Evolutionary conservation across 768 basidiomycete species (phyloP).

Genomic region (Lactarius psammicola): DNA sequence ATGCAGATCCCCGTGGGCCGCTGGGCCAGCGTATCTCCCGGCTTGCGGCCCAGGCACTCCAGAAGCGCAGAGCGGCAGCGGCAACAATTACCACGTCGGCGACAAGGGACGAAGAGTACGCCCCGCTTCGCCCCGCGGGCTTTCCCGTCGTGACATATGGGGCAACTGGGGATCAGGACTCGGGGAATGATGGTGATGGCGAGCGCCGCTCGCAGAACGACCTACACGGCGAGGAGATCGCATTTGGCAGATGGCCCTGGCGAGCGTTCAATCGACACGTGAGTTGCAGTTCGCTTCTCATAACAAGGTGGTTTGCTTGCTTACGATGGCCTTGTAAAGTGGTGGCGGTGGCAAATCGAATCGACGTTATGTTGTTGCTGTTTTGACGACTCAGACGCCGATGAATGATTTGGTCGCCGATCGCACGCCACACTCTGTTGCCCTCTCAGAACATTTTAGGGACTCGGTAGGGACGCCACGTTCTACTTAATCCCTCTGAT

Average conservation of each 20-base stretch:
- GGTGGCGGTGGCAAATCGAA: constrained; percentile 83
- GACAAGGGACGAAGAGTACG: constrained; percentile 10
- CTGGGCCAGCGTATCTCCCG: constrained; percentile 55
- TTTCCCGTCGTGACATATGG: constrained; percentile 27
- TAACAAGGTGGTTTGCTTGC: constrained; percentile 4
- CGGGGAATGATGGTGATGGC: constrained; percentile 31
- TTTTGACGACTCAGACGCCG: constrained; percentile 50
- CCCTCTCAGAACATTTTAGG: not conserved
- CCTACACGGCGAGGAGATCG: constrained; percentile 47
- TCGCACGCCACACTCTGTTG: not conserved
- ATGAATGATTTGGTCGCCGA: constrained; percentile 35
- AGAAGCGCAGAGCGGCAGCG: constrained; percentile 17
- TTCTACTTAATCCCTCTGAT: not conserved
- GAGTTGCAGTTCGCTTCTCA: constrained; percentile 33
- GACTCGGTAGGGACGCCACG: not conserved
- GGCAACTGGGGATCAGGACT: constrained; percentile 28
- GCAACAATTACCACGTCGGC: not conserved
- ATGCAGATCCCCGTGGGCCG: constrained; percentile 57
- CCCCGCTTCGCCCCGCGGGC: constrained; percentile 19
- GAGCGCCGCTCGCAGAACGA: constrained; percentile 32
- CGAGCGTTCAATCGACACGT: constrained; percentile 71
- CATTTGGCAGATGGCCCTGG: constrained; percentile 67
- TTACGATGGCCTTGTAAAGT: constrained; percentile 42
- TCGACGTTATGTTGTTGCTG: constrained; percentile 64
- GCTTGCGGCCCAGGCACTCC: constrained; percentile 31